phyloP scores from a whole-genome alignment of 176 grass and related monocot species.

The Avena eriantha region DNA sequence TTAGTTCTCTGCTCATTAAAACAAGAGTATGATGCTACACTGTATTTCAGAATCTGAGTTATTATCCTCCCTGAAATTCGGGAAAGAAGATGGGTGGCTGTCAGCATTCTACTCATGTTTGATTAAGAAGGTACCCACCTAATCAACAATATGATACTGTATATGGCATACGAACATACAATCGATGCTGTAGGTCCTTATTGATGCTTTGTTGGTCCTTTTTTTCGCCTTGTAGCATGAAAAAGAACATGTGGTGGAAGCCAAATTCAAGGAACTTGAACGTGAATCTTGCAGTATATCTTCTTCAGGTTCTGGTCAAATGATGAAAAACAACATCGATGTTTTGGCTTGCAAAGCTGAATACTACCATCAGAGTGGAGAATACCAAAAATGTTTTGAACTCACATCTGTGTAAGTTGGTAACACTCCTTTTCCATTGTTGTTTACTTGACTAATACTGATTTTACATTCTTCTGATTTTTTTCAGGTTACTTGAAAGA shows the following conservation, averaged over 20 bases:
- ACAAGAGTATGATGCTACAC: constrained; percentile 1
- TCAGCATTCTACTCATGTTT: constrained; percentile 90
- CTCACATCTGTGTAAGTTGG: constrained; percentile 87
- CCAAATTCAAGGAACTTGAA: constrained; percentile 93
- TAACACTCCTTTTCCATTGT: constrained; percentile 28
- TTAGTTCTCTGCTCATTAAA: constrained; percentile 37
- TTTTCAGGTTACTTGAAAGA: constrained; percentile 91
- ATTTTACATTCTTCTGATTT: constrained; percentile 28
- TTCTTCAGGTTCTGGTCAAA: constrained; percentile 64
- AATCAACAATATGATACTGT: constrained; percentile 14
- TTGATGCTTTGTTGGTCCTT: constrained; percentile 35
- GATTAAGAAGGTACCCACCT: constrained; percentile 75
- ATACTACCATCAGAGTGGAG: constrained; percentile 88
- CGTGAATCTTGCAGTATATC: constrained; percentile 65
- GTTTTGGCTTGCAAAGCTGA: constrained; percentile 91
- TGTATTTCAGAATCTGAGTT: constrained; percentile 79
- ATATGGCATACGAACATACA: constrained; percentile 23
- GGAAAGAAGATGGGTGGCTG: constrained; percentile 93
- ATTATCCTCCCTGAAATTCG: constrained; percentile 81
- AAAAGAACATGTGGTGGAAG: constrained; percentile 85
- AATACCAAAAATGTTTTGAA: constrained; percentile 94
- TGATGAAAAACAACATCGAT: constrained; percentile 85
- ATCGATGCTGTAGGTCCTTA: background rate
- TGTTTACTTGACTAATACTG: constrained; percentile 22
- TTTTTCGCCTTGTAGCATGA: constrained; percentile 70